These are phyloP conservation scores for Ganoderma resinaceum DNA, from an alignment of 1,284 basidiomycete species.

Conservation along the genomic window DNA sequence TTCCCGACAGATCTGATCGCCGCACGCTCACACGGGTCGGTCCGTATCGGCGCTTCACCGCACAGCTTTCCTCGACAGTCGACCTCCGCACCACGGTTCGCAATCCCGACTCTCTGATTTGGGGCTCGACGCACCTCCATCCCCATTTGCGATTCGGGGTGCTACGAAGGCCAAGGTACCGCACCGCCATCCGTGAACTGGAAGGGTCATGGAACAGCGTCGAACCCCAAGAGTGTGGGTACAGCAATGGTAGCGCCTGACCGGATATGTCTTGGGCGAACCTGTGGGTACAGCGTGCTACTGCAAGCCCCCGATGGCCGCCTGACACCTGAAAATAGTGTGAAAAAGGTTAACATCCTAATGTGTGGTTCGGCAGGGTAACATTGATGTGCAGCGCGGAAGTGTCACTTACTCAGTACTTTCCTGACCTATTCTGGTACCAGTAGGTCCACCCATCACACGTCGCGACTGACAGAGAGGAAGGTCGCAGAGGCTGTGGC, in stretches of 20 bases:
- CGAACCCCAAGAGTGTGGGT: not conserved
- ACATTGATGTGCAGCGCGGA: not conserved
- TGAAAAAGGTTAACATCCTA: not conserved
- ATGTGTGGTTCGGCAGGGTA: not conserved
- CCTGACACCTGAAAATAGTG: not conserved
- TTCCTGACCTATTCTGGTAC: not conserved
- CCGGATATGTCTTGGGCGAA: not conserved
- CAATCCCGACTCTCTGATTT: slow-evolving; percentile 11
- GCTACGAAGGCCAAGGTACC: not conserved
- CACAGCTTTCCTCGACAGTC: slow-evolving; percentile 5
- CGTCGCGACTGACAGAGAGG: not conserved
- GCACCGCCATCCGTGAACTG: slow-evolving; percentile 10
- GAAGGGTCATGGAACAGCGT: not conserved
- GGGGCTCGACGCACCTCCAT: slow-evolving; percentile 12
- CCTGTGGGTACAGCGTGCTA: not conserved
- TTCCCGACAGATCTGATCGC: slow-evolving; percentile 5
- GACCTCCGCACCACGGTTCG: slow-evolving; percentile 8
- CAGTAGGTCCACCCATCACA: not conserved
- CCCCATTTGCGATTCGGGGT: slow-evolving; percentile 9
- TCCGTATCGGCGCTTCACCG: slow-evolving; percentile 10
- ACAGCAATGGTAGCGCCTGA: not conserved
- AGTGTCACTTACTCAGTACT: not conserved
- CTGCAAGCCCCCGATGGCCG: not conserved
- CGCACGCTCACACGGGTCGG: slow-evolving; percentile 15
- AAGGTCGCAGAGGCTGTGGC: not conserved